These are phyloP conservation scores for Sclerotinia sclerotiorum DNA, from an alignment of 2,329 filamentous ascomycete species.

Conservation along the genomic window DNA sequence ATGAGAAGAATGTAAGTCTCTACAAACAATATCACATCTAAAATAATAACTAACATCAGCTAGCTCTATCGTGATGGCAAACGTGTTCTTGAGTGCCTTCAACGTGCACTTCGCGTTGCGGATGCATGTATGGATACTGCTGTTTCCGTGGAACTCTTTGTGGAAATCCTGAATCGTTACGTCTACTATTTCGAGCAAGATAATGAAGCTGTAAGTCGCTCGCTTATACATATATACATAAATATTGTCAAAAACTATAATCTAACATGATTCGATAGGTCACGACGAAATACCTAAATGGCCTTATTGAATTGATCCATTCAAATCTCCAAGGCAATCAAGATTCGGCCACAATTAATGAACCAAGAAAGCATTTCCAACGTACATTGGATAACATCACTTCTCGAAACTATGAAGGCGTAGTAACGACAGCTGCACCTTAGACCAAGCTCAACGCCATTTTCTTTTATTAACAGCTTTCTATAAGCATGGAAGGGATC, in stretches of 20 bases:
- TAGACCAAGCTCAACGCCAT: constrained; percentile 1
- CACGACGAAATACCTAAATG: constrained; percentile 96
- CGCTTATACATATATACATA: background rate
- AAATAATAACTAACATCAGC: constrained; percentile 31
- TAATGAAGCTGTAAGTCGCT: constrained; percentile 77
- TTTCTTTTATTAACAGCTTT: constrained; percentile 13
- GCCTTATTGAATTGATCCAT: constrained; percentile 96
- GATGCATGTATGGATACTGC: constrained; percentile 99
- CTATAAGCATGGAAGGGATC: constrained; percentile 15
- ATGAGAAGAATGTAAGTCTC: constrained; percentile 72
- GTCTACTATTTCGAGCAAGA: constrained; percentile 99
- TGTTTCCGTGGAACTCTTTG: constrained; percentile 95
- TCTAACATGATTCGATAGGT: constrained; percentile 49
- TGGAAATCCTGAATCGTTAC: constrained; percentile 97
- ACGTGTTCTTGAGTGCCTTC: constrained; percentile 91
- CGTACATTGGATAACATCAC: constrained; percentile 92
- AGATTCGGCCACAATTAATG: constrained; percentile 80
- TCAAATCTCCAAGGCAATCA: constrained; percentile 87
- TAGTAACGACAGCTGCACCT: constrained; percentile 53
- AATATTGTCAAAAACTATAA: constrained; percentile 22
- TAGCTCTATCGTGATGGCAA: constrained; percentile 97
- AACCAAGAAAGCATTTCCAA: constrained; percentile 89
- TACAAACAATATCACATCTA: constrained; percentile 12
- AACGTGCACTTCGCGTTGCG: constrained; percentile 90
- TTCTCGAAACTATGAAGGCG: constrained; percentile 87